Percentiles rank a stretch among this genome's conserved stretches.
These are phyloP conservation scores for Calocera cornea DNA, from an alignment of 768 basidiomycete genomes.

Conservation along the genomic window DNA sequence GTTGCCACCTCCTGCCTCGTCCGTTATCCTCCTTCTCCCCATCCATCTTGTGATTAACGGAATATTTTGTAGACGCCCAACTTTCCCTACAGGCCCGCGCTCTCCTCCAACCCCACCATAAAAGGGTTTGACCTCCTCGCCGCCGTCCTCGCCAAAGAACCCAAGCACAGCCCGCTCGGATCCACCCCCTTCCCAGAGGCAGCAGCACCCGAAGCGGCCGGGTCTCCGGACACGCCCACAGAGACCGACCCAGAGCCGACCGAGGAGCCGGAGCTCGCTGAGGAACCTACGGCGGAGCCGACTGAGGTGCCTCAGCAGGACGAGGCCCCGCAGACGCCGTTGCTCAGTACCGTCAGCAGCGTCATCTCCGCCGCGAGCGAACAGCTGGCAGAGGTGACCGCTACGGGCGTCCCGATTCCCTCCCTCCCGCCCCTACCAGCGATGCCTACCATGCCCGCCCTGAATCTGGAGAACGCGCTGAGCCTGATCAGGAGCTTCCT, in stretches of 20 bases:
- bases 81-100: conserved; percentile 52
- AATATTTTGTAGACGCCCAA: conserved; percentile 52
- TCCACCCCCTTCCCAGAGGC: conserved; percentile 24
- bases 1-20: conserved; percentile 48
- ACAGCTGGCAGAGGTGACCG: not conserved
- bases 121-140: conserved; percentile 53
- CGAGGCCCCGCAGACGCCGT: not conserved
- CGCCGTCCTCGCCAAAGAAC: conserved; percentile 5
- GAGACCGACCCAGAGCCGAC: not conserved
- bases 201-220: not conserved
- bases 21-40: not conserved
- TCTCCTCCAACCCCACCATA: conserved; percentile 34
- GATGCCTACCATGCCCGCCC: not conserved
- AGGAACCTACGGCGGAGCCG: not conserved
- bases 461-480: not conserved
- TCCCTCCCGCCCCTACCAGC: not conserved
- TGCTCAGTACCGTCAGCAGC: not conserved
- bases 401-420: not conserved
- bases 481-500: not conserved
- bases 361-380: not conserved
- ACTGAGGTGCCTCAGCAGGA: not conserved
- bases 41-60: no score
- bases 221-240: not conserved
- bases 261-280: not conserved
- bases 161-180: not conserved